Evolutionary conservation across 192 early-diverging fungal species (phyloP).

Genomic region (Backusella circina): DNA sequence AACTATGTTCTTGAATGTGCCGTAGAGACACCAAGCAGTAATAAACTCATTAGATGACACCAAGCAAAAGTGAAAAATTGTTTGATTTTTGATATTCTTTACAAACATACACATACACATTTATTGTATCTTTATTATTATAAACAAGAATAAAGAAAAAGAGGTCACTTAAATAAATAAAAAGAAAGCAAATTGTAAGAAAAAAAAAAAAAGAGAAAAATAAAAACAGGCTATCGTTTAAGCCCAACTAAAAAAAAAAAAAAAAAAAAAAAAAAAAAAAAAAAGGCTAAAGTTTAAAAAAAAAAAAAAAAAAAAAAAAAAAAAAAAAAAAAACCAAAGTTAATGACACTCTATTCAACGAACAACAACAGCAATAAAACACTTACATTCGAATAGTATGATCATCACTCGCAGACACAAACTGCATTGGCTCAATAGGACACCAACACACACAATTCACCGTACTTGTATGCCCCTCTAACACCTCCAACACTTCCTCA

Average conservation of each 20-base stretch:
- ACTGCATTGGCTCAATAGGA: constrained; percentile 52
- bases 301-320: constrained; percentile 1
- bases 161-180: not conserved
- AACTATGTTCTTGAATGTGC: no score
- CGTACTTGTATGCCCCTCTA: constrained; percentile 61
- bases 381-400: constrained; percentile 75
- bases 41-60: no score
- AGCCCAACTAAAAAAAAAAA: constrained; percentile 9
- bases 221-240: not conserved
- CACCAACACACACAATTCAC: constrained; percentile 81
- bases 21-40: no score
- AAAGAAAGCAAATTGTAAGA: not conserved
- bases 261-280: not conserved
- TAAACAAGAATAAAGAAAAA: not conserved
- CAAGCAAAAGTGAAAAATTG: no score
- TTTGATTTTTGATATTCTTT: no score
- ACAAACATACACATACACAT: not conserved
- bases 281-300: not conserved
- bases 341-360: not conserved
- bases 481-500: constrained; percentile 59
- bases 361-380: not conserved
- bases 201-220: not conserved
- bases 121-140: not conserved
- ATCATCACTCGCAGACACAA: constrained; percentile 84
- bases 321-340: not conserved